Percentiles rank a stretch among this genome's conserved stretches.
Conservation (phyloP, 257 asterid genomes). For the Forsythia suspensa region DNA sequence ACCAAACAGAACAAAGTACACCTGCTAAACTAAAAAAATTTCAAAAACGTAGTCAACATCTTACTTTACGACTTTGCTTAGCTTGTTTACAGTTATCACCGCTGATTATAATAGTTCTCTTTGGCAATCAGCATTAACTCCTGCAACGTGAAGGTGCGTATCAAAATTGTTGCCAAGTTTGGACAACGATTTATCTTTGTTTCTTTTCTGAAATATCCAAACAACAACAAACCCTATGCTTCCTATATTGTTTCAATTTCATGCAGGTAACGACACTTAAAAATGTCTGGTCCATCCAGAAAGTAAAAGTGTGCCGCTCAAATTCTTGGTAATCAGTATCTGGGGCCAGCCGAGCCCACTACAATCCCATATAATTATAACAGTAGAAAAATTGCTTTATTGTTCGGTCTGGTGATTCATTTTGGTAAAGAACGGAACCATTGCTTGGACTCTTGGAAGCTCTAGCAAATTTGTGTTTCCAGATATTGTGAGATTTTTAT, state of each 20-base stretch:
- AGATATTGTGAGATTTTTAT: not conserved
- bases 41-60: slow-evolving; percentile 11
- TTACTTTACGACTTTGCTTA: slow-evolving; percentile 55
- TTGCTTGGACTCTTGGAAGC: not conserved
- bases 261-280: not conserved
- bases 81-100: slow-evolving; percentile 49
- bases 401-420: not conserved
- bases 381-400: not conserved
- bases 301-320: not conserved
- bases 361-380: not conserved
- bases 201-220: not conserved
- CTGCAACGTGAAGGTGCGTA: slow-evolving; percentile 47
- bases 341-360: not conserved
- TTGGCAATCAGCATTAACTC: slow-evolving; percentile 51
- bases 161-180: slow-evolving; percentile 11
- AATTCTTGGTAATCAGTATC: not conserved
- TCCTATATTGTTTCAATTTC: not conserved
- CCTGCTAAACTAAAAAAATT: not conserved
- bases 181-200: not conserved
- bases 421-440: not conserved
- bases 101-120: slow-evolving; percentile 61
- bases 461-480: not conserved
- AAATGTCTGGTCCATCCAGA: not conserved
- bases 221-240: not conserved
- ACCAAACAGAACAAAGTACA: not conserved